A percentile compares a stretch with the other conserved stretches of the same genome.
These are phyloP conservation scores for Ophiostoma australiae DNA, from an alignment of 2,329 filamentous ascomycete species.

Conservation along the genomic window DNA sequence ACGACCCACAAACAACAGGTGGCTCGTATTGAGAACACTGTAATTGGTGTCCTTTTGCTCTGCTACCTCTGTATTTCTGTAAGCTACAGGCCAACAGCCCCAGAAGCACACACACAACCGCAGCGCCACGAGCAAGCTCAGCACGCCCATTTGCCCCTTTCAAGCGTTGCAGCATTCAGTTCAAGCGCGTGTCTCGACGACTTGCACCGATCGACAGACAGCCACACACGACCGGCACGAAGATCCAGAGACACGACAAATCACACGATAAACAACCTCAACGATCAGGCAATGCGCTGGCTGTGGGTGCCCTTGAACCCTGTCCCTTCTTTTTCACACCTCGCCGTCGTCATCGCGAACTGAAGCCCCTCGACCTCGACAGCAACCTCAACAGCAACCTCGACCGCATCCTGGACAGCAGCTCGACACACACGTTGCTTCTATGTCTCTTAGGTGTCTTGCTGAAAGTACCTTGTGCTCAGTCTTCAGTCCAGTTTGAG, in stretches of 20 bases:
- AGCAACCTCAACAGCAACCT: background rate
- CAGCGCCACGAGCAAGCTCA: background rate
- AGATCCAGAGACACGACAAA: background rate
- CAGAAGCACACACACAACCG: background rate
- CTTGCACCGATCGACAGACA: background rate
- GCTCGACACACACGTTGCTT: background rate
- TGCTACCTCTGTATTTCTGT: background rate
- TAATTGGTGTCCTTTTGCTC: background rate
- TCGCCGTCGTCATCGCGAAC: background rate
- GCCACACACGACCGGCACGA: conserved; percentile 1
- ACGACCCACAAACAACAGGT: background rate
- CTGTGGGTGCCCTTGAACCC: conserved; percentile 21
- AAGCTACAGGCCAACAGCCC: background rate
- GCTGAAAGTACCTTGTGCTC: background rate
- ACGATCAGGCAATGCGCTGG: conserved; percentile 21
- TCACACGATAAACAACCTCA: background rate
- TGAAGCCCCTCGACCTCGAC: background rate
- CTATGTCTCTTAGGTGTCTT: background rate
- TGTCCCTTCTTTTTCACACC: conserved; percentile 20
- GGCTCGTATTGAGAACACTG: conserved; percentile 8
- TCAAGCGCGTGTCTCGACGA: background rate
- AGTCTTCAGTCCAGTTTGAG: background rate
- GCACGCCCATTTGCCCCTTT: background rate
- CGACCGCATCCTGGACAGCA: too few relatives aligned
- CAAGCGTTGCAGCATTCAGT: background rate